Base-by-base conservation (phyloP, 139 green algal genomes). In the Haematococcus sp. region DNA sequence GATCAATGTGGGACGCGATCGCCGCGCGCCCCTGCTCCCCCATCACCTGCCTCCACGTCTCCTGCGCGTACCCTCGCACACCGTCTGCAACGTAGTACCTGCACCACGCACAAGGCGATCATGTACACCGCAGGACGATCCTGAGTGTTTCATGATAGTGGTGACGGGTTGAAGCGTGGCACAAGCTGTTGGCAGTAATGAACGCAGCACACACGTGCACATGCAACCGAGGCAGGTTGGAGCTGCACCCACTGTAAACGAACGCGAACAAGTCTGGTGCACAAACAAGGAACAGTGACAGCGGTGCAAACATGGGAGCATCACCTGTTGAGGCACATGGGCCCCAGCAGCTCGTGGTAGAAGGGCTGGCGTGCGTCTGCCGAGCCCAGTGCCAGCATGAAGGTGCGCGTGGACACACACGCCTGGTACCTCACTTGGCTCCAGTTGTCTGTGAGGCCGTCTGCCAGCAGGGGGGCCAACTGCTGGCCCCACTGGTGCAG, bases 71-170 rank as follows among this genome's bases (percentile, higher is more conserved):
- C 25, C 86, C 35, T 22, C 88, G 78, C 76, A 98, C 94, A 16
- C 94, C 94, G 75, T 98, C 94, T 0, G 94, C 93, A 23, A 95
- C 88, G 73, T 97, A 95, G 73, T 97, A 94, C 65, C 84, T 89
- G 73, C 25, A 31, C 23, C 46, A 56, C 66, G 46, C 22, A 67
- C 33, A 68, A 59, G 33, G 5, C n/a, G 25, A 22, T 25, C 32
- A 75, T 31, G 31, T 19, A 63, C 33, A 35, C 22, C 4, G 33
- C 25, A 46, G 17, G 5, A 5, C 16, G 11, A 5, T 16, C 17
- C 54, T 31, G 11, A 5, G 54, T 16, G 5, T 22, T 31, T 22
- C n/a, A 31, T 11, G 15, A 5, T 27, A 25, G 5, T 11, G 54
- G 17, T 17, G 17, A 61, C 54, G 27, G 17, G 17, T 5, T 16